These are phyloP conservation scores for Rosa chinensis DNA, from an alignment of 306 rosid genomes.

Conservation along the genomic window DNA sequence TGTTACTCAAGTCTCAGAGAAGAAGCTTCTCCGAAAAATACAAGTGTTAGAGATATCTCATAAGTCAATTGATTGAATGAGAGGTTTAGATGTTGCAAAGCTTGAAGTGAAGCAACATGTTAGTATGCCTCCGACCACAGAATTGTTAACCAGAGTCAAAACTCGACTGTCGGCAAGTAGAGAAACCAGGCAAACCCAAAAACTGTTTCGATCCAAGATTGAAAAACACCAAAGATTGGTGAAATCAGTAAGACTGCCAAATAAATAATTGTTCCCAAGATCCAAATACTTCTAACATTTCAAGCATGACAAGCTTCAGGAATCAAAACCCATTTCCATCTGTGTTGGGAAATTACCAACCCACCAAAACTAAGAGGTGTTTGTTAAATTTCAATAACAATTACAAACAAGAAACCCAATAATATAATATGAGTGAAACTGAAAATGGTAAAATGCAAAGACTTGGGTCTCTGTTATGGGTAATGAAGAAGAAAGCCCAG, in stretches of 20 bases:
- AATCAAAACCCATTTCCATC: slow-evolving; percentile 59
- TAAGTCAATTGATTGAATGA: slow-evolving; percentile 75
- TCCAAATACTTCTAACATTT: slow-evolving; percentile 66
- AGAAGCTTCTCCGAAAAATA: slow-evolving; percentile 81
- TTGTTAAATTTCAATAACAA: too few species aligned
- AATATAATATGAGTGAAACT: too few species aligned
- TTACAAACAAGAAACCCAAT: too few species aligned
- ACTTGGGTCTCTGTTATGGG: too few species aligned
- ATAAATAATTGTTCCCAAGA: slow-evolving; percentile 59
- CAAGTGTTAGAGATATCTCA: slow-evolving; percentile 74
- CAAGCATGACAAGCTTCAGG: slow-evolving; percentile 68
- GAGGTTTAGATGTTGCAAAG: slow-evolving; percentile 72
- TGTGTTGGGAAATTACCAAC: slow-evolving; percentile 76
- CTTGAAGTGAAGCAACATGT: slow-evolving; percentile 79
- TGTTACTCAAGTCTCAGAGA: slow-evolving; percentile 88
- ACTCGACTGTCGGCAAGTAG: slow-evolving; percentile 68
- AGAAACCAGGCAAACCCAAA: slow-evolving; percentile 84
- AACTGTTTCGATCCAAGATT: slow-evolving; percentile 83
- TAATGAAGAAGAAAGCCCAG: too few species aligned
- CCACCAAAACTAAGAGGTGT: slow-evolving; percentile 35
- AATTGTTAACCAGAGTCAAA: slow-evolving; percentile 76
- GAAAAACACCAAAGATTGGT: slow-evolving; percentile 65
- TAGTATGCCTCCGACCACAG: slow-evolving; percentile 80
- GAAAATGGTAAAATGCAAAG: too few species aligned
- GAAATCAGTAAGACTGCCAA: slow-evolving; percentile 67